Evolutionary conservation across 495 filamentous ascomycete species (phyloP), one percentile per base, ranked within the genome.

Genomic region (Tuber borchii): DNA sequence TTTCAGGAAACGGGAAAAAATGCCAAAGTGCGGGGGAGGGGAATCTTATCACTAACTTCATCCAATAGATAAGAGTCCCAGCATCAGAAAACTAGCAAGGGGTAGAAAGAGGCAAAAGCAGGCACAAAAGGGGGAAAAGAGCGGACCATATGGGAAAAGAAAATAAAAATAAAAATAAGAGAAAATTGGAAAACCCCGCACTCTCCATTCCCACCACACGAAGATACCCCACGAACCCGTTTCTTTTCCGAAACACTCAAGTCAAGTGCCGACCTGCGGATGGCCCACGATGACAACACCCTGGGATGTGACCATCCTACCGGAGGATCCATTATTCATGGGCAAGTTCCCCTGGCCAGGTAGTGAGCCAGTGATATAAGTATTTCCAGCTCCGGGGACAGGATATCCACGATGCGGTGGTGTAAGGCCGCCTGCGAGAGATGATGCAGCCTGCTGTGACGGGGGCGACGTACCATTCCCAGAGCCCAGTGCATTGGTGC

Each of bases 211-310:
- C 56, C 26, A 31, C n/a, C 12, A 22, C 56, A 17, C 51, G 12
- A 61, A 61, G 10, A 70, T 73, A 79, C 71, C 73, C 70, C 70
- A 78, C 43, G 74, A 73, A 75, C 56, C 26, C 10, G 10, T 65
- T 31, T 65, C 2, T 65, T 31, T 56, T 69, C 74, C 70, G 73
- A 42, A 65, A 34, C 69, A 79, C 51, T 51, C 61, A 46, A 79
- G 76, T 78, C 68, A 80, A 72, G 76, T 76, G 46, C 78, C 68
- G 61, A 74, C 42, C 44, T 74, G 71, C 43, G 73, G 74, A 48
- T 81, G 79, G 73, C 79, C 75, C 72, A 80, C 78, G 44, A 81
- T 69, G 71, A 77, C 73, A 37, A 81, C 74, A 51, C 79, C 78
- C 48, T 80, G 78, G 39, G 77, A 75, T 69, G 65, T 75, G 45